Evolutionary conservation across 495 filamentous ascomycete genomes (phyloP).

Genomic region (Umbilicaria muhlenbergii): DNA sequence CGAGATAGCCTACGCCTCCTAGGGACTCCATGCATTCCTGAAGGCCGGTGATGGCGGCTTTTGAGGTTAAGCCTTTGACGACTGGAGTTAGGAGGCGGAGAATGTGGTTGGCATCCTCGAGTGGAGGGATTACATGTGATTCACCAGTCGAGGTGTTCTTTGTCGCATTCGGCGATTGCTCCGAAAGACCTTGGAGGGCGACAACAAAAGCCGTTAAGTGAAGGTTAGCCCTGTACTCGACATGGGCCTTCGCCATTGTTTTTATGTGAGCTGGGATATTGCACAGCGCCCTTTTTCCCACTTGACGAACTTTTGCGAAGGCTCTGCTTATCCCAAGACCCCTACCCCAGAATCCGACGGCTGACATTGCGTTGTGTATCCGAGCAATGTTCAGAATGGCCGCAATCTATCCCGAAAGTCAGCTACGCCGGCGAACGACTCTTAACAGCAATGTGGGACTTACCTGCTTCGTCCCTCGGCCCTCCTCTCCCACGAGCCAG

Average conservation of each 20-base stretch:
- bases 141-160: too few species aligned
- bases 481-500: conserved; percentile 45
- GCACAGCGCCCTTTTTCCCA: conserved; percentile 34
- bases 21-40: conserved; percentile 54
- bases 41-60: conserved; percentile 35
- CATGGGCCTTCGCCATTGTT: conserved; percentile 37
- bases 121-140: neutral
- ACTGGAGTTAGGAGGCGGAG: conserved; percentile 49
- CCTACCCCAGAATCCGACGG: conserved; percentile 40
- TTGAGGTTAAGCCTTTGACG: conserved; percentile 46
- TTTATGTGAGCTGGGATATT: conserved; percentile 44
- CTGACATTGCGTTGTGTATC: conserved; percentile 42
- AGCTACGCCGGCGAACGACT: too few species aligned
- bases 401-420: too few species aligned
- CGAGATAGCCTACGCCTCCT: conserved; percentile 63
- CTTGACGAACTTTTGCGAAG: conserved; percentile 36
- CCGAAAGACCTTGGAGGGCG: conserved; percentile 37
- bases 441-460: conserved; percentile 4
- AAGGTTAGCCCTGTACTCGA: conserved; percentile 40
- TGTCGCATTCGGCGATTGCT: conserved; percentile 13
- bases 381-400: conserved; percentile 56
- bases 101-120: conserved; percentile 15
- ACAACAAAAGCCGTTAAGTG: conserved; percentile 45
- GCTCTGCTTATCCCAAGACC: conserved; percentile 45
- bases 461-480: conserved; percentile 48